Evolutionary conservation across 75 land plant species (phyloP), one percentile per base, ranked within the genome.

Genomic region (Sequoia sempervirens): DNA sequence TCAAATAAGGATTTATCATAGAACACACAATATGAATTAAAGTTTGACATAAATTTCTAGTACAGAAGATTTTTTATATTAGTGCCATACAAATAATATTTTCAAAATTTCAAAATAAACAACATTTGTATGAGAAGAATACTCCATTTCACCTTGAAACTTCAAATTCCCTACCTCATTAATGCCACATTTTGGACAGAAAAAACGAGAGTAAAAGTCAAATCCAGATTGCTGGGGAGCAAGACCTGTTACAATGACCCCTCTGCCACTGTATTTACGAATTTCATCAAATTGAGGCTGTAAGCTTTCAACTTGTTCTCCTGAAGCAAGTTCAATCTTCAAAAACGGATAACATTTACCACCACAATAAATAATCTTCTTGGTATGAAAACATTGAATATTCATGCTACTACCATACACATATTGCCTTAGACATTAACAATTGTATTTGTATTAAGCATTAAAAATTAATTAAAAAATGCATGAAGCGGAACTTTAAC

Each of bases 131-230:
- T 7, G 26, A 75, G 26, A 40, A 38, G 14, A 38, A 40, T 2
- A 37, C 6, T 7, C 20, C 41, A 38, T 37, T 75, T 40, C 43
- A 75, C 5, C 26, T 75, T 38, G 15, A 11, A 40, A 75, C 36
- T 75, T 75, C 8, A 83, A 75, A 32, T 9, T 11, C 36, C 43
- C 56, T 90, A 93, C 95, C 95, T 96, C 96, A 54, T 87, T 74
- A 12, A 96, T 80, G 3, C 97, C 97, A 3, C 84, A 74, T 56
- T 89, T 92, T 30, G 96, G 96, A 61, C 87, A 88, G 86, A 96
- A 96, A 73, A 92, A 92, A 4, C 95, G 88, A 79, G 97, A 89
- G 53, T 82, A 88, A 69, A 94, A 91, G 83, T 93, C 95, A 86
- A 88, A 91, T 52, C 82, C 89, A 47, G 92, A 90, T 26, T 81